Evolutionary conservation across 495 filamentous ascomycete species (phyloP).

Genomic region (Podospora bellae-mahoneyi): DNA sequence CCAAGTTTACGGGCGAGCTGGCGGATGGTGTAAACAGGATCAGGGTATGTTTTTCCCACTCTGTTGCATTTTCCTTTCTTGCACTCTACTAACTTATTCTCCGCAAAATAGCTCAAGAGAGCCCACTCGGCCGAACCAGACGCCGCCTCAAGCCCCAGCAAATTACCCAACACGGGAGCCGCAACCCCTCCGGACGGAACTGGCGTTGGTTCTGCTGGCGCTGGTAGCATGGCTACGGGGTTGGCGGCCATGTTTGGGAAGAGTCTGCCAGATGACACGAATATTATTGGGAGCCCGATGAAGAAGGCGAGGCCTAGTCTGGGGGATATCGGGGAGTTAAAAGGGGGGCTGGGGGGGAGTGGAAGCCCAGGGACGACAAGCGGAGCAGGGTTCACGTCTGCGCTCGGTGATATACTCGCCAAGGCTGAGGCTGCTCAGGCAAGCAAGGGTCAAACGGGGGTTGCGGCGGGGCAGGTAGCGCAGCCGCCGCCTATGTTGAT

Average conservation of each 20-base stretch:
- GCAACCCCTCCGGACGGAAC: slow-evolving; percentile 38
- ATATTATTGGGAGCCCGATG: slow-evolving; percentile 67
- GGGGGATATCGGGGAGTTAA: slow-evolving; percentile 25
- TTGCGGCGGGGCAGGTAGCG: slow-evolving; percentile 7
- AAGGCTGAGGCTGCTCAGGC: slow-evolving; percentile 42
- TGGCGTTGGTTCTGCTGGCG: slow-evolving; percentile 24
- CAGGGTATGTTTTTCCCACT: slow-evolving; percentile 58
- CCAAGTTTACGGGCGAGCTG: slow-evolving; percentile 75
- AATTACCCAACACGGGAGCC: slow-evolving; percentile 40
- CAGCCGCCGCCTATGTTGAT: slow-evolving; percentile 25
- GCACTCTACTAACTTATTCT: slow-evolving; percentile 22
- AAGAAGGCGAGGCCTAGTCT: slow-evolving; percentile 80
- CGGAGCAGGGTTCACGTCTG: slow-evolving; percentile 34
- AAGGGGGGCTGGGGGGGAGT: background rate
- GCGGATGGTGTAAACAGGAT: slow-evolving; percentile 90
- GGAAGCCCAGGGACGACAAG: background rate
- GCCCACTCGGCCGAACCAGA: slow-evolving; percentile 83
- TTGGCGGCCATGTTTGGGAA: slow-evolving; percentile 36
- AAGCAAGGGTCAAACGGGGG: slow-evolving; percentile 36
- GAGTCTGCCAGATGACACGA: slow-evolving; percentile 41
- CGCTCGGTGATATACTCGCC: slow-evolving; percentile 45
- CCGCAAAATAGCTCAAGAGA: slow-evolving; percentile 72
- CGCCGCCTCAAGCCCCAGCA: slow-evolving; percentile 42
- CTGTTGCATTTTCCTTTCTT: background rate
- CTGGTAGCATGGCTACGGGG: slow-evolving; percentile 15